A percentile compares a stretch with the other conserved stretches of the same genome.
Conservation (phyloP, 345 rosid genomes). For the Eutrema japonicum region DNA sequence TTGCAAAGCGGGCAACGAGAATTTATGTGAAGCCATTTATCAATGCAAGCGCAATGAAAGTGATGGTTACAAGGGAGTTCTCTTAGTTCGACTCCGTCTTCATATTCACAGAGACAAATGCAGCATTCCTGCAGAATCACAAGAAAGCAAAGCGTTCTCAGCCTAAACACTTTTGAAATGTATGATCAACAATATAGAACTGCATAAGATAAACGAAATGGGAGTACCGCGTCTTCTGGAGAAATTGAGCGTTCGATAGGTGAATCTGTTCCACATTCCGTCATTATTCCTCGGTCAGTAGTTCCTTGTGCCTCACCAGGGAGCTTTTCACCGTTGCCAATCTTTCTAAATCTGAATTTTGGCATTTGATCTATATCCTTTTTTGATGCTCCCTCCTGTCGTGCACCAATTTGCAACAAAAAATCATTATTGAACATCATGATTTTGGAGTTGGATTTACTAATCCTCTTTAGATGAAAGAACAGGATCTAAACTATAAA, state of each 20-base stretch:
- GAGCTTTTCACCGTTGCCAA: slow-evolving; percentile 50
- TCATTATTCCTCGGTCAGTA: slow-evolving; percentile 70
- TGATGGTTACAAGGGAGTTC: slow-evolving; percentile 96
- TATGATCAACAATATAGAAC: background rate
- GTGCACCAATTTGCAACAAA: slow-evolving; percentile 24
- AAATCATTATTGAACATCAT: background rate
- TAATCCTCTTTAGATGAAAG: slow-evolving; percentile 3
- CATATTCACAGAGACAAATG: slow-evolving; percentile 89
- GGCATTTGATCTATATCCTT: slow-evolving; percentile 85
- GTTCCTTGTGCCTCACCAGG: slow-evolving; percentile 50
- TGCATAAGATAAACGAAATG: background rate
- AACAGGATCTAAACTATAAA: background rate
- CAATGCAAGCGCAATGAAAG: slow-evolving; percentile 89
- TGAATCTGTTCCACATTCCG: slow-evolving; percentile 75
- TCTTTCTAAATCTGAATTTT: slow-evolving; percentile 70
- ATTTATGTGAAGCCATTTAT: slow-evolving; percentile 89
- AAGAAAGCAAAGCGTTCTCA: background rate
- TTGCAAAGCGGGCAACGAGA: slow-evolving; percentile 98
- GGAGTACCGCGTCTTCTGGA: slow-evolving; percentile 72
- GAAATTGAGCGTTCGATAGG: slow-evolving; percentile 68
- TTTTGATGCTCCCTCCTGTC: slow-evolving; percentile 91
- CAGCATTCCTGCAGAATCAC: slow-evolving; percentile 76
- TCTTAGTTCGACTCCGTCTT: slow-evolving; percentile 88
- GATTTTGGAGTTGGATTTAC: slow-evolving; percentile 13
- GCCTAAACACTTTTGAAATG: background rate